These are phyloP conservation scores for Geotrichum fermentans DNA, from an alignment of 1,139 yeast genomes.

Conservation along the genomic window DNA sequence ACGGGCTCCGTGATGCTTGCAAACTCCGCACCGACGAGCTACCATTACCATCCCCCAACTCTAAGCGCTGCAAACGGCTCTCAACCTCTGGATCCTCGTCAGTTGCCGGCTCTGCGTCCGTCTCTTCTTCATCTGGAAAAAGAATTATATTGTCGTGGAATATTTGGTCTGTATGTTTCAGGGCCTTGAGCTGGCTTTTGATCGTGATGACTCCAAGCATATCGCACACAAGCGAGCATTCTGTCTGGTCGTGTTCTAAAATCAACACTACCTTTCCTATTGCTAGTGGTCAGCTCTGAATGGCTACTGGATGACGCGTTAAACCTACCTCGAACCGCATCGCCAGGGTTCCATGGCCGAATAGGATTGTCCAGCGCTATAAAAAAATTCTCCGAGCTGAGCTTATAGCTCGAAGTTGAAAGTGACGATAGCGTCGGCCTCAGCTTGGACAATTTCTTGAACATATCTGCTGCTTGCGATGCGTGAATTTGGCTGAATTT, in stretches of 20 bases:
- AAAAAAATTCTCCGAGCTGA: slow-evolving; percentile 53
- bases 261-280: slow-evolving; percentile 36
- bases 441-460: slow-evolving; percentile 21
- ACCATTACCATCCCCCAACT: not conserved
- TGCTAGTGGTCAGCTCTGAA: not conserved
- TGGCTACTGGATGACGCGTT: too few relatives aligned
- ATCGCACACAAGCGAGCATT: slow-evolving; percentile 28
- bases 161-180: not conserved
- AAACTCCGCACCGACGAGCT: not conserved
- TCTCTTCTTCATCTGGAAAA: slow-evolving; percentile 50
- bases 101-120: slow-evolving; percentile 17
- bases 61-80: not conserved
- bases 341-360: slow-evolving; percentile 62
- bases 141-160: slow-evolving; percentile 59
- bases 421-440: slow-evolving; percentile 20
- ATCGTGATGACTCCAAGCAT: slow-evolving; percentile 36
- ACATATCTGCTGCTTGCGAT: not conserved
- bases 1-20: not conserved
- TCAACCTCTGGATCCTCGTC: not conserved
- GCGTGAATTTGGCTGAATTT: not conserved
- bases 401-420: slow-evolving; percentile 34
- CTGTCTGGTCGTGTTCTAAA: slow-evolving; percentile 29
- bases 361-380: slow-evolving; percentile 70
- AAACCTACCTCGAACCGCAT: slow-evolving; percentile 56
- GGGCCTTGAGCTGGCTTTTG: slow-evolving; percentile 39